Evolutionary conservation across 1,139 yeast species (phyloP).

Genomic region (Blastobotrys malaysiensis): DNA sequence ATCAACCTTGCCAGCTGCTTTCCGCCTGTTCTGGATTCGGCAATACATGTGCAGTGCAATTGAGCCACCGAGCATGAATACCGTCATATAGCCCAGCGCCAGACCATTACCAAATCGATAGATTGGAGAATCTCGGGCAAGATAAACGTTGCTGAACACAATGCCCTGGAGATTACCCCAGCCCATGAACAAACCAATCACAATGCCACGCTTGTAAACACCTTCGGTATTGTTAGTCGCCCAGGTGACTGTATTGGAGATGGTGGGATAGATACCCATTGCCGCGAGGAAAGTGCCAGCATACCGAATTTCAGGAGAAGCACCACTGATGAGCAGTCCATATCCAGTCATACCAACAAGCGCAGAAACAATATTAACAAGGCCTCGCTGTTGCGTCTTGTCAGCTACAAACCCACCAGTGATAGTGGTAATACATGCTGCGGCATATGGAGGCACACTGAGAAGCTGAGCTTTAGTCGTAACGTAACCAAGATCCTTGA

Average conservation of each 20-base stretch:
- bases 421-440: slow-evolving; percentile 34
- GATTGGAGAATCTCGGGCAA: slow-evolving; percentile 32
- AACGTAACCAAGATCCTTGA: slow-evolving; percentile 30
- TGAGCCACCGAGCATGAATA: background rate
- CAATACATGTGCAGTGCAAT: background rate
- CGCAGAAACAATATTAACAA: slow-evolving; percentile 31
- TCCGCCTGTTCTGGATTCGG: background rate
- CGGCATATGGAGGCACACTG: slow-evolving; percentile 35
- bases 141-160: slow-evolving; percentile 37
- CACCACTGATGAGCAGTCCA: slow-evolving; percentile 4
- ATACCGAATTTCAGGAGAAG: slow-evolving; percentile 21
- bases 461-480: slow-evolving; percentile 25
- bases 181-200: slow-evolving; percentile 40
- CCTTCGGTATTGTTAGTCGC: slow-evolving; percentile 37
- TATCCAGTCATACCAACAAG: slow-evolving; percentile 35
- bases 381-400: slow-evolving; percentile 32
- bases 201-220: slow-evolving; percentile 37
- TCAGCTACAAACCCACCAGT: slow-evolving; percentile 33
- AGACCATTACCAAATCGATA: slow-evolving; percentile 33
- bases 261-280: slow-evolving; percentile 35
- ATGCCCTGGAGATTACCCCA: slow-evolving; percentile 40
- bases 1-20: background rate
- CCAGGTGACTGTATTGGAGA: slow-evolving; percentile 40
- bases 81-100: slow-evolving; percentile 15
- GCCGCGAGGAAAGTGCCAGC: slow-evolving; percentile 36